phyloP scores from a whole-genome alignment of 768 basidiomycete species.

The Pholiota conissans region DNA sequence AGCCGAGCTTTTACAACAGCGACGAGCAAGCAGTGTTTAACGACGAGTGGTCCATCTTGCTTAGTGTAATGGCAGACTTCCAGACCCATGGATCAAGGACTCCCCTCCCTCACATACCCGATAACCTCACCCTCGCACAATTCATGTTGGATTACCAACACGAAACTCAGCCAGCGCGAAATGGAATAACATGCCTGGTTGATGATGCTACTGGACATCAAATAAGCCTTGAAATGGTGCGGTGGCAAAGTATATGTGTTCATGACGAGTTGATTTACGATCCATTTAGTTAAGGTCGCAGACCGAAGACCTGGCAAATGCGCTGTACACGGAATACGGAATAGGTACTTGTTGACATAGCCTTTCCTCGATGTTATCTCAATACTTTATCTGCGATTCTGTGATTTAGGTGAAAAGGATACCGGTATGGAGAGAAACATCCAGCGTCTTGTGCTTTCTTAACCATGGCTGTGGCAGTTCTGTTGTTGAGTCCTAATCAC shows the following conservation, averaged over 20 bases:
- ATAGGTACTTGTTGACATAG: constrained; percentile 30
- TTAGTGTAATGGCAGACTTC: constrained; percentile 29
- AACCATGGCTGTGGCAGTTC: constrained; percentile 31
- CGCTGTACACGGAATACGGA: constrained; percentile 30
- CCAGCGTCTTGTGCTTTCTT: background rate
- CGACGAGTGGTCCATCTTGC: background rate
- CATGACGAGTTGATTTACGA: background rate
- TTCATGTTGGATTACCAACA: constrained; percentile 56
- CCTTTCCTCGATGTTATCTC: background rate
- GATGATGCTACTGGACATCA: constrained; percentile 47
- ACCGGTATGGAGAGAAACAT: constrained; percentile 38
- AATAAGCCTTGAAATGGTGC: constrained; percentile 42
- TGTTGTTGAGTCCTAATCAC: constrained; percentile 55
- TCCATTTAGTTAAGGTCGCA: constrained; percentile 34
- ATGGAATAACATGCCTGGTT: constrained; percentile 45
- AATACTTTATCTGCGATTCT: background rate
- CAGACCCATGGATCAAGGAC: constrained; percentile 19
- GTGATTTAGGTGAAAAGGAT: constrained; percentile 41
- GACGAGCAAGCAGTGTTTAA: background rate
- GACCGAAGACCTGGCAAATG: constrained; percentile 42
- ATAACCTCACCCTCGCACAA: constrained; percentile 54
- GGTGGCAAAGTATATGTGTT: background rate
- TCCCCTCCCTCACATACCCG: constrained; percentile 44
- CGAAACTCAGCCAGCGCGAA: constrained; percentile 39
- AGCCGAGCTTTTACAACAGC: background rate